Conservation (phyloP, 495 filamentous ascomycete genomes). For the Neurospora sp. region DNA sequence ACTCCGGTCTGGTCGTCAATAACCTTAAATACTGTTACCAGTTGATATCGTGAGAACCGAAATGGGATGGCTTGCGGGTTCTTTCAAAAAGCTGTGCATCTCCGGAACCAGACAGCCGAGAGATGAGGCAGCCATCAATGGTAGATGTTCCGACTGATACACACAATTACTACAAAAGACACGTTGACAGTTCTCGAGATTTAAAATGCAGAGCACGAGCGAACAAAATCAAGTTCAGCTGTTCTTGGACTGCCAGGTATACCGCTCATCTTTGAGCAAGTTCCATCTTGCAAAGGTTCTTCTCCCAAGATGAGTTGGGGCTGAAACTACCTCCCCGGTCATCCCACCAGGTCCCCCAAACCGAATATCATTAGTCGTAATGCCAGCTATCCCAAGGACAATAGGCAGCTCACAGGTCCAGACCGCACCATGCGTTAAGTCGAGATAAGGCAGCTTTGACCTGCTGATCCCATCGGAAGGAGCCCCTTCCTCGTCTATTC, state of each 20-base stretch:
- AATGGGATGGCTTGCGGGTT: not conserved
- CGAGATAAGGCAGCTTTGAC: not conserved
- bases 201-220: not conserved
- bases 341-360: not conserved
- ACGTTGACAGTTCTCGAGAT: not conserved
- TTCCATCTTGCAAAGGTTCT: not conserved
- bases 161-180: not conserved
- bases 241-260: not conserved
- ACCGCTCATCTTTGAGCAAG: not conserved
- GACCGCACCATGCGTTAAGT: not conserved
- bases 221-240: not conserved
- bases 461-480: not conserved
- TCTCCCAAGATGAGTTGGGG: not conserved
- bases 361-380: not conserved
- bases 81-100: not conserved
- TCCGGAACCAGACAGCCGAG: not conserved
- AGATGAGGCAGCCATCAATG: not conserved
- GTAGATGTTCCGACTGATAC: not conserved
- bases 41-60: not conserved
- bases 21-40: not conserved
- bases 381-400: not conserved
- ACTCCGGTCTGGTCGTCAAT: not conserved
- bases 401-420: not conserved
- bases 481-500: not conserved
- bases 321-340: not conserved